phyloP scores from a whole-genome alignment of 2,329 filamentous ascomycete genomes.

The Metarhizium guizhouense region DNA sequence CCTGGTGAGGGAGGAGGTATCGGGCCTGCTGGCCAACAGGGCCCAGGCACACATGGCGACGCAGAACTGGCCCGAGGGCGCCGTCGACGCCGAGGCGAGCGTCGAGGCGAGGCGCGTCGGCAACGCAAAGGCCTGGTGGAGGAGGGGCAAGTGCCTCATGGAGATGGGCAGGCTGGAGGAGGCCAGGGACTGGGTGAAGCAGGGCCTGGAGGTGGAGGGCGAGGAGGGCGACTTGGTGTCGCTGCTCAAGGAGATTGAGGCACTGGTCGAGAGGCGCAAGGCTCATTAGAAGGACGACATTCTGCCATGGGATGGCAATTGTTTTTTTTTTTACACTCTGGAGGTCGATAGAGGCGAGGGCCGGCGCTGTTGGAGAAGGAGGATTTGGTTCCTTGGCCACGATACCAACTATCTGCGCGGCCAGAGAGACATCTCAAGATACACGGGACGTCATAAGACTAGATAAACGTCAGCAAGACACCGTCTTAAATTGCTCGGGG shows the following conservation, averaged over 20 bases:
- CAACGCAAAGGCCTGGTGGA: slow-evolving; percentile 94
- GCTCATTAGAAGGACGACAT: background rate
- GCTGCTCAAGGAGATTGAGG: slow-evolving; percentile 54
- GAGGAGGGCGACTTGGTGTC: slow-evolving; percentile 55
- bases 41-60: slow-evolving; percentile 84
- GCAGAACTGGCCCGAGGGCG: slow-evolving; percentile 74
- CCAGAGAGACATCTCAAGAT: no score
- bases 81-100: slow-evolving; percentile 80
- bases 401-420: no score
- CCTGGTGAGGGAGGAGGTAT: slow-evolving; percentile 76
- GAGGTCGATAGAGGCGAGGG: no score
- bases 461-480: no score
- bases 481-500: no score
- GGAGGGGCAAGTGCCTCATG: slow-evolving; percentile 70
- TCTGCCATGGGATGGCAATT: background rate
- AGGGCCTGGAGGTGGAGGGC: slow-evolving; percentile 75
- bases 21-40: slow-evolving; percentile 72
- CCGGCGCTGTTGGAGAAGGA: no score
- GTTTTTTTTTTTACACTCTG: no score
- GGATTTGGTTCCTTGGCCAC: no score
- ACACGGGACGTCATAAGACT: no score
- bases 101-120: slow-evolving; percentile 79
- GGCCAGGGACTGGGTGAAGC: slow-evolving; percentile 68
- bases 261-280: slow-evolving; percentile 32
- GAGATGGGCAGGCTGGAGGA: slow-evolving; percentile 89